Evolutionary conservation across 257 asterid species (phyloP).

Genomic region (Petunia secreta): DNA sequence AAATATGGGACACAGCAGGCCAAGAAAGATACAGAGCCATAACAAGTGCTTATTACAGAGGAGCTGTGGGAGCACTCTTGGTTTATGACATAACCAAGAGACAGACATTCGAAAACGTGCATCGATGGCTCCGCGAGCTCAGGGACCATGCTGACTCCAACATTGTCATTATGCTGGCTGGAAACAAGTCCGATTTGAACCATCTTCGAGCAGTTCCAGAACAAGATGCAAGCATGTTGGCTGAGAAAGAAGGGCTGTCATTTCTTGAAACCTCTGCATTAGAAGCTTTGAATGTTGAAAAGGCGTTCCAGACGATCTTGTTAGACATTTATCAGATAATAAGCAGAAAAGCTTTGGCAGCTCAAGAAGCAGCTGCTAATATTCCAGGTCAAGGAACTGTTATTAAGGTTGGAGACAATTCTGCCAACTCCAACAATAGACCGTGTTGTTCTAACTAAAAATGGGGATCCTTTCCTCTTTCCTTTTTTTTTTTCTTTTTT

Average conservation of each 20-base stretch:
- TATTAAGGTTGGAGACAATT: conserved; percentile 45
- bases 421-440: conserved; percentile 31
- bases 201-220: conserved; percentile 47
- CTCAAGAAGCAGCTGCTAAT: conserved; percentile 46
- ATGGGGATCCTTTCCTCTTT: background rate
- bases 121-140: conserved; percentile 49
- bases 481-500: background rate
- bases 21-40: conserved; percentile 56
- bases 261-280: conserved; percentile 51
- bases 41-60: conserved; percentile 56
- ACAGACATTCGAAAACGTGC: conserved; percentile 48
- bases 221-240: conserved; percentile 44
- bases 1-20: conserved; percentile 65
- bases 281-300: conserved; percentile 50
- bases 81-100: conserved; percentile 51
- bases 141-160: conserved; percentile 57
- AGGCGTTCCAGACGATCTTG: conserved; percentile 49
- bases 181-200: conserved; percentile 50
- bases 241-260: conserved; percentile 56
- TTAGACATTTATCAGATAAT: conserved; percentile 53
- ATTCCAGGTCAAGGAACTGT: conserved; percentile 48
- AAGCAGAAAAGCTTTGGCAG: conserved; percentile 51
- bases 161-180: conserved; percentile 55
- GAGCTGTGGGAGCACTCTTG: conserved; percentile 57
- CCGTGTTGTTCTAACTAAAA: conserved; percentile 45